Evolutionary conservation across 306 rosid species (phyloP).

Genomic region (Sindora glabra): DNA sequence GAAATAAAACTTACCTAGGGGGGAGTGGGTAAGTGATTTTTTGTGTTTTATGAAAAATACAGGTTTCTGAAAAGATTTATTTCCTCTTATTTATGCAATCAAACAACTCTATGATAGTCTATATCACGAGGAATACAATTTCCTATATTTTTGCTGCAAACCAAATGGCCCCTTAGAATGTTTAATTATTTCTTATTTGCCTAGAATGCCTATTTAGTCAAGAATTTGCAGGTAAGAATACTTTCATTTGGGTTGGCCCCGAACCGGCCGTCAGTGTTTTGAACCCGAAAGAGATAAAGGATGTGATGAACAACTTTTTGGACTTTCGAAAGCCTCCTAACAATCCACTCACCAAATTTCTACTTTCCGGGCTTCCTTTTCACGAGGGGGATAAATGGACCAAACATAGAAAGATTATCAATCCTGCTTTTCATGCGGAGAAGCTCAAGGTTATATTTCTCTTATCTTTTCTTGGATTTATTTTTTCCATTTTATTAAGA

Average conservation of each 20-base stretch:
- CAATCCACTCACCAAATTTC: background rate
- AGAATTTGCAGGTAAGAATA: background rate
- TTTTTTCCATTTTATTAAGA: background rate
- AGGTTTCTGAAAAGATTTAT: no score
- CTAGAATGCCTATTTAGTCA: no score
- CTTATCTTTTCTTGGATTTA: background rate
- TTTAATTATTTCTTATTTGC: no score
- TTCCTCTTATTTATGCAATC: no score
- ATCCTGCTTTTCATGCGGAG: constrained; percentile 23
- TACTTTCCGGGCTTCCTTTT: background rate
- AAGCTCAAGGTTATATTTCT: background rate
- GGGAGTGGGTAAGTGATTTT: no score
- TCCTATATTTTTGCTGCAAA: no score
- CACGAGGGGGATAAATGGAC: constrained; percentile 31
- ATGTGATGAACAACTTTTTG: background rate
- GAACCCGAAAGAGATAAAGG: constrained; percentile 13
- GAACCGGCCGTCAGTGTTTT: constrained; percentile 4
- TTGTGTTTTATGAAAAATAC: no score
- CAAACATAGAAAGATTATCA: constrained; percentile 26
- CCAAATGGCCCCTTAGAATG: no score
- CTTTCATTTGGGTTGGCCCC: constrained; percentile 12
- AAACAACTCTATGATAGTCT: no score
- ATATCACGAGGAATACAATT: no score
- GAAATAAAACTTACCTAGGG: no score
- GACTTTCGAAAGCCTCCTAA: background rate